Conservation (phyloP, 176 grass and related monocot species). For the Tuctoria greenei region DNA sequence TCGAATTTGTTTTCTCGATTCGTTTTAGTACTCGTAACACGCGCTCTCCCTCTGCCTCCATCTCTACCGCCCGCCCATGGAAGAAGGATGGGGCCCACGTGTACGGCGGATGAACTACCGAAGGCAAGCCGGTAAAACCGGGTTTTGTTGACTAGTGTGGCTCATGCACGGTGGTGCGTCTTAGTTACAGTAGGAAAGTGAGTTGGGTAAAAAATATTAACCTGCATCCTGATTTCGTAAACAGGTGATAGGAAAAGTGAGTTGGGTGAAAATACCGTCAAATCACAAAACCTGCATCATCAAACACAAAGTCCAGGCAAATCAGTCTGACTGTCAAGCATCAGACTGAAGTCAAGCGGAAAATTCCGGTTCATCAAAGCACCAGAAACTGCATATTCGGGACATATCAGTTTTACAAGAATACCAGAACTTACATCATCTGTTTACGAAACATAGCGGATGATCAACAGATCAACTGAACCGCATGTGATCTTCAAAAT, state of each 20-base stretch:
- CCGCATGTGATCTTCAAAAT: constrained; percentile 14
- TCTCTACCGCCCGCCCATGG: no score
- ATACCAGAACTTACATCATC: background rate
- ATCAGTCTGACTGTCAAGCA: no score
- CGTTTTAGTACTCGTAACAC: background rate
- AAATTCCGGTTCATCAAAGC: background rate
- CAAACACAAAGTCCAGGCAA: background rate
- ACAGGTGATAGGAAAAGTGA: background rate
- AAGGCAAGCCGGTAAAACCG: no score
- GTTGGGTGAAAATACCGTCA: background rate
- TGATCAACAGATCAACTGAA: constrained; percentile 29
- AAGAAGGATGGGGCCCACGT: no score
- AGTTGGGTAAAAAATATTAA: no score
- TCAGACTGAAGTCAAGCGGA: background rate
- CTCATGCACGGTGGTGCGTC: no score
- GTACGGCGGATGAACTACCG: no score
- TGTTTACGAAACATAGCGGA: background rate
- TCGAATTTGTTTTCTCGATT: constrained; percentile 2
- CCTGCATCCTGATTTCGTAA: background rate
- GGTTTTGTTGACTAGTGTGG: no score
- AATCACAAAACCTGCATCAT: background rate
- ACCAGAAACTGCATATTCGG: background rate
- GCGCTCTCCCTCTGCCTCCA: background rate
- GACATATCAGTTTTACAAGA: constrained; percentile 3
- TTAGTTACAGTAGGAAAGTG: no score